Base-by-base conservation (phyloP, 1,284 basidiomycete genomes). In the Ceratobasidium sp. region DNA sequence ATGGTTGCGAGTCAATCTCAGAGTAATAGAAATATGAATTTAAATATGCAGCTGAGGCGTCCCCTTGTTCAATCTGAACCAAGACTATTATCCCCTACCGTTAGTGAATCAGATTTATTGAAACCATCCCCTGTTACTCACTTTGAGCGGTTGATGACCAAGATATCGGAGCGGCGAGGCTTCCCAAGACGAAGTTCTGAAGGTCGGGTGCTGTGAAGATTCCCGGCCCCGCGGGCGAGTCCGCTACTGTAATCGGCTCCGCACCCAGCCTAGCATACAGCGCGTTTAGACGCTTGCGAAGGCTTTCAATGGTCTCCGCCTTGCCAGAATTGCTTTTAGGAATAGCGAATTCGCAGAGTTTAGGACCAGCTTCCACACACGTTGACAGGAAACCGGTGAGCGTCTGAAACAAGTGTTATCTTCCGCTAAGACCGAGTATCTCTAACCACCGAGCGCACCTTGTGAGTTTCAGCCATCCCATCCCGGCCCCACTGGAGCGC, bases 381-480 rank as follows among this genome's bases (percentile, higher is more conserved):
- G 70, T 57, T 2, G 44, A 43, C 21, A 76, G 50, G 72, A 76
- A 77, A 18, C 73, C 73, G 13, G 54, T 14, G 38, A 61, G 16
- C 28, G 38, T 26, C 32, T 70, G 26, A 32, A 5, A 28, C 28
- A 21, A 14, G 7, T 11, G 7, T 63, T 16, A 52, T 5, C 23
- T 52, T 11, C 11, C 35, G 11, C 35, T 38, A 11, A 38, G 35
- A 38, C 11, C 11, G 11, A 38, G n/a, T n/a, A 38, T 38, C 35
- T 11, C 11, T 28, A 52, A 21, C 5, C 11, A 52, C 23, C 6
- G 21, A n/a, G 23, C 50, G 13, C 1, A 78, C 77, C 47, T 74
- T 75, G 63, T 67, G 50, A 0, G 77, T 75, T 41, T 77, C 72
- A 47, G 50, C 41, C 74, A 77, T 77, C 1, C 73, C 74, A 21